These are phyloP conservation scores for Eimeria tenella DNA, from an alignment of 169 alveolate species.

Conservation along the genomic window DNA sequence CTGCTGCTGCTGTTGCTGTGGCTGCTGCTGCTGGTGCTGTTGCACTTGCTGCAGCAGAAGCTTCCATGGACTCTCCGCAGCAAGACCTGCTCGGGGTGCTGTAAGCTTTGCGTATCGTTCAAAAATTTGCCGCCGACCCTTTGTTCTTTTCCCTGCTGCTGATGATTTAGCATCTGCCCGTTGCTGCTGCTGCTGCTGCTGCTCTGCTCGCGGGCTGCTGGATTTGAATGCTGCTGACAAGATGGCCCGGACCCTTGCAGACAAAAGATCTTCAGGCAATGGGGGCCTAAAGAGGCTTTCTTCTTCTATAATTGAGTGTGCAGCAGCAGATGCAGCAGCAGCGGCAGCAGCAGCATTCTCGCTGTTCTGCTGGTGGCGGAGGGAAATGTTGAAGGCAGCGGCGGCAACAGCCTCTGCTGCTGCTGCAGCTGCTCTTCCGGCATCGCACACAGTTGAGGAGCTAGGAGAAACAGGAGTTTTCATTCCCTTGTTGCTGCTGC, in stretches of 20 bases:
- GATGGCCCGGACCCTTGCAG: background rate
- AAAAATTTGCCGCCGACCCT: background rate
- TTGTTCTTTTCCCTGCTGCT: background rate
- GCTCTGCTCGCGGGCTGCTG: background rate
- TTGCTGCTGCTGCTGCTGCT: background rate
- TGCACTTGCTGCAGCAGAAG: background rate
- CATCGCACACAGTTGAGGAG: background rate
- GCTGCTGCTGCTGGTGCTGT: background rate
- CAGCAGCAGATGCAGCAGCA: constrained; percentile 15
- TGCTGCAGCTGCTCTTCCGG: constrained; percentile 49
- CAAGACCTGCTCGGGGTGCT: background rate
- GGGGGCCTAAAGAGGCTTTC: constrained; percentile 46
- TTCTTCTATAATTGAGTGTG: background rate
- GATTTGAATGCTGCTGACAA: background rate
- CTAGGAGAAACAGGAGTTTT: background rate
- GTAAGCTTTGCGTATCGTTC: background rate
- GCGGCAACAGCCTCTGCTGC: constrained; percentile 70
- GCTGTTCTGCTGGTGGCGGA: background rate
- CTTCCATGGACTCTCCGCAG: background rate
- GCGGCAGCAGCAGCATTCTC: background rate
- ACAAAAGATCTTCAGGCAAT: constrained; percentile 8
- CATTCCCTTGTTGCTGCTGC: background rate
- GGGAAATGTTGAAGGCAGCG: constrained; percentile 19
- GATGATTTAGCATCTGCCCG: background rate
- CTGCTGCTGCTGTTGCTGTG: constrained; percentile 3